Evolutionary conservation across 495 filamentous ascomycete species (phyloP).

Genomic region (Podospora fimiseda): DNA sequence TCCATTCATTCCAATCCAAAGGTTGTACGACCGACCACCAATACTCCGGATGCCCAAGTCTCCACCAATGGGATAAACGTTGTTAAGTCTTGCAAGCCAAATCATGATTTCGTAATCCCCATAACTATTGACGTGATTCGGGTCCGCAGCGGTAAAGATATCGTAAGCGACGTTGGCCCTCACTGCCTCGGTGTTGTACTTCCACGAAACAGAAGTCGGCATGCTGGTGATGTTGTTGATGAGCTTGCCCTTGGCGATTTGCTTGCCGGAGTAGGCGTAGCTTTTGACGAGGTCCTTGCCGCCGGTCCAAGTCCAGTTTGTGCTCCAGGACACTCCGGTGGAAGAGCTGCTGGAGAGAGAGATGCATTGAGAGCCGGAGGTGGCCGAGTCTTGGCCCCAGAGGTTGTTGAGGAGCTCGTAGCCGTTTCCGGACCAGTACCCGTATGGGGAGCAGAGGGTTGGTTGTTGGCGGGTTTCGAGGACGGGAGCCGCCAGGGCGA

Average conservation of each 20-base stretch:
- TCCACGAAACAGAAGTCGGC: conserved; percentile 34
- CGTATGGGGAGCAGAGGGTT: conserved; percentile 34
- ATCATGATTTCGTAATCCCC: conserved; percentile 49
- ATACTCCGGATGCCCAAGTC: conserved; percentile 25
- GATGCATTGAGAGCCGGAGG: conserved; percentile 39
- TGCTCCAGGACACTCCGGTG: conserved; percentile 30
- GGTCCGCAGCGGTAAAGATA: conserved; percentile 41
- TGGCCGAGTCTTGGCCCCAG: conserved; percentile 32
- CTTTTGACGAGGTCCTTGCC: conserved; percentile 37
- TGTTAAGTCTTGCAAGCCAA: conserved; percentile 36
- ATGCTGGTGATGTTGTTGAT: conserved; percentile 27
- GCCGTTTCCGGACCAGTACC: conserved; percentile 21
- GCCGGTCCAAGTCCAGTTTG: conserved; percentile 41
- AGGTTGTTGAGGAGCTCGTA: conserved; percentile 45
- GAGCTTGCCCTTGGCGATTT: conserved; percentile 26
- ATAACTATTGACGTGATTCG: conserved; percentile 37
- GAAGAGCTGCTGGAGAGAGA: conserved; percentile 28
- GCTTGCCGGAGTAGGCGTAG: conserved; percentile 32
- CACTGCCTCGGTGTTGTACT: conserved; percentile 33
- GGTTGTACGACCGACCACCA: conserved; percentile 30
- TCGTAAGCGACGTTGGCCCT: conserved; percentile 43
- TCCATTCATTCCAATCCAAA: conserved; percentile 24
- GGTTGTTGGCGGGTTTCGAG: background rate
- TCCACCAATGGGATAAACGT: conserved; percentile 37
- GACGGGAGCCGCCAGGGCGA: background rate